Conservation (phyloP, 192 early-diverging fungal species). For the Linnemannia schmuckeri region DNA sequence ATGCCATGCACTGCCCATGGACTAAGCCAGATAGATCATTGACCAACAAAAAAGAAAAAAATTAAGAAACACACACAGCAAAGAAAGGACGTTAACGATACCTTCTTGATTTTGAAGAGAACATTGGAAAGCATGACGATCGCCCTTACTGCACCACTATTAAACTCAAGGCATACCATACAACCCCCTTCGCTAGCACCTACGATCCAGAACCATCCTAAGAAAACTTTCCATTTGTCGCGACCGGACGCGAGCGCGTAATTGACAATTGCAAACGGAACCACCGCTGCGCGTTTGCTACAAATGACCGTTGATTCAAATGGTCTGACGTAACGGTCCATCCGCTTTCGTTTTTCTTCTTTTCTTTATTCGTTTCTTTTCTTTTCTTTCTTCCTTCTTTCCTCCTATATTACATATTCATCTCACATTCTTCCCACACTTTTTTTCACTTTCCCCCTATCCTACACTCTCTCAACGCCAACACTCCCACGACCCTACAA, state of each 20-base stretch:
- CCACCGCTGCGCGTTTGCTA: neutral
- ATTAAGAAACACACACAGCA: neutral
- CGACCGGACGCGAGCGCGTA: neutral
- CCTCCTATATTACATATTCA: no score
- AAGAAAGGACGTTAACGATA: neutral
- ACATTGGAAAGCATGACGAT: neutral
- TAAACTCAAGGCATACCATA: neutral
- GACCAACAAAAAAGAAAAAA: no score
- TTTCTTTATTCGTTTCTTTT: neutral
- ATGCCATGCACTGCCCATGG: conserved; percentile 1
- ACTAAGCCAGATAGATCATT: neutral
- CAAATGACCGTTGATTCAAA: neutral
- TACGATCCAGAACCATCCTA: neutral
- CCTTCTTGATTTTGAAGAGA: neutral
- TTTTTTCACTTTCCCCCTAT: neutral
- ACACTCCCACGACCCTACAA: neutral
- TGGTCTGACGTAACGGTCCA: no score
- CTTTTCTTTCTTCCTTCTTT: neutral
- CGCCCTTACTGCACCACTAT: neutral
- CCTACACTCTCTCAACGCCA: neutral
- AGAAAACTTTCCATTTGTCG: neutral
- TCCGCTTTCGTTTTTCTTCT: no score
- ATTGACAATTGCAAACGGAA: neutral
- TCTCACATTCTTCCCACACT: no score
- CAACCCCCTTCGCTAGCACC: neutral